Conservation (phyloP, 2,329 filamentous ascomycete species). For the Aphanoascus verrucosus region DNA sequence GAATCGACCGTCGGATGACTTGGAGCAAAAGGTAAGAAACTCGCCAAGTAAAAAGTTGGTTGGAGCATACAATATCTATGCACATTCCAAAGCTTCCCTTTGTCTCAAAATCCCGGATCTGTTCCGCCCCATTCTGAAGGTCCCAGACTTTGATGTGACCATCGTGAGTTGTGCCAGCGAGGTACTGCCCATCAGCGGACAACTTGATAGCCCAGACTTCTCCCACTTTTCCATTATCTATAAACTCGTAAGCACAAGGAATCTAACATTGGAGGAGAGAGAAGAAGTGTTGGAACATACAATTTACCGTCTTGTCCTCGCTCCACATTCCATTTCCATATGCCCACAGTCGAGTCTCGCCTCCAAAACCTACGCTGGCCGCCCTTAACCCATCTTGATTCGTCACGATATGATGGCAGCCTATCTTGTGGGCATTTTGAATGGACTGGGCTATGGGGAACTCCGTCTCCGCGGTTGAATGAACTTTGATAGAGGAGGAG, state of each 20-base stretch:
- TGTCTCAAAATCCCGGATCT: conserved; percentile 77
- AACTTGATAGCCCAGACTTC: conserved; percentile 83
- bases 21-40: conserved; percentile 4
- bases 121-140: conserved; percentile 44
- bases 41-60: neutral
- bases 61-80: conserved; percentile 56
- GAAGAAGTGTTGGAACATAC: conserved; percentile 23
- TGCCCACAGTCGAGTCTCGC: conserved; percentile 76
- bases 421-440: conserved; percentile 68
- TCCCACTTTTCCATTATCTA: conserved; percentile 49
- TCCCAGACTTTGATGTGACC: conserved; percentile 88
- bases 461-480: conserved; percentile 59
- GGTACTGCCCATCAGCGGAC: conserved; percentile 69
- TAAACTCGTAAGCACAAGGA: neutral
- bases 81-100: conserved; percentile 85
- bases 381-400: conserved; percentile 58
- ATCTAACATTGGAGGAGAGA: neutral
- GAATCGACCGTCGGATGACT: conserved; percentile 65
- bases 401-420: conserved; percentile 79
- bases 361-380: conserved; percentile 78
- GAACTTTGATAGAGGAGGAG: conserved; percentile 67
- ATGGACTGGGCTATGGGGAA: conserved; percentile 74
- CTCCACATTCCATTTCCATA: conserved; percentile 47
- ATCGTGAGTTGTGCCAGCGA: conserved; percentile 80
- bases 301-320: conserved; percentile 39